Evolutionary conservation across 1,284 basidiomycete species (phyloP), one percentile per base, ranked within the genome.

Genomic region (Cryptococcus sp.): DNA sequence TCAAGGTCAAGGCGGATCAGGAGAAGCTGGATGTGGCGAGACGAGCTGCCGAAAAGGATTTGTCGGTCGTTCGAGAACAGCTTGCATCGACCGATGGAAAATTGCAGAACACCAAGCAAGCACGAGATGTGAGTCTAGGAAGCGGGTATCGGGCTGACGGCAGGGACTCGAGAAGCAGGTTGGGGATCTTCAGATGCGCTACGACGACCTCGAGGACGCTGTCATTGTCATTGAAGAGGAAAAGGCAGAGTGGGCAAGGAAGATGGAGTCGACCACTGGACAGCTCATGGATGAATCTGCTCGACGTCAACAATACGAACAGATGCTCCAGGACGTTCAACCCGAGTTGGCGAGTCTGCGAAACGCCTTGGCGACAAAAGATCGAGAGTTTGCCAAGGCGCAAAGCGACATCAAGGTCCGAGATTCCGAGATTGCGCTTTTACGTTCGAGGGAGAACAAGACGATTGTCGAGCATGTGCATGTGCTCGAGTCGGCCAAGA

Each of bases 381-480:
- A 93, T 57, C 80, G 82, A 16, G 90, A 91, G 28, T 77, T 93
- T 38, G 85, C 85, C 58, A 85, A 86, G 57, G 82, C 85, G 7
- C 76, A 87, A 9, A 79, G 81, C 5, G 87, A 93, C 54, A 76
- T 94, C 47, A 87, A 88, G 63, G 79, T 79, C 39, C 82, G 85
- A 32, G 87, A 97, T 64, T 86, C 84, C 79, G 88, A 94, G 52
- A 80, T 90, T 53, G 86, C 84, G 53, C 85, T 91, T 51, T 75
- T 93, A 14, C 85, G 89, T 51, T 85, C 85, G 6, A 82, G 83
- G 66, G 88, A 93, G 71, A 91, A 97, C 77, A 97, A 94, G 78
- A 97, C 91, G 12, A 95, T 97, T 51, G 92, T 99, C 42, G 94
- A 99, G 73, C 95, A 99, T 65, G 92, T 98, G 19, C 87, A 98